Evolutionary conservation across 352 stramenopile genomes (phyloP).

Genomic region (Pythium folliculosum): DNA sequence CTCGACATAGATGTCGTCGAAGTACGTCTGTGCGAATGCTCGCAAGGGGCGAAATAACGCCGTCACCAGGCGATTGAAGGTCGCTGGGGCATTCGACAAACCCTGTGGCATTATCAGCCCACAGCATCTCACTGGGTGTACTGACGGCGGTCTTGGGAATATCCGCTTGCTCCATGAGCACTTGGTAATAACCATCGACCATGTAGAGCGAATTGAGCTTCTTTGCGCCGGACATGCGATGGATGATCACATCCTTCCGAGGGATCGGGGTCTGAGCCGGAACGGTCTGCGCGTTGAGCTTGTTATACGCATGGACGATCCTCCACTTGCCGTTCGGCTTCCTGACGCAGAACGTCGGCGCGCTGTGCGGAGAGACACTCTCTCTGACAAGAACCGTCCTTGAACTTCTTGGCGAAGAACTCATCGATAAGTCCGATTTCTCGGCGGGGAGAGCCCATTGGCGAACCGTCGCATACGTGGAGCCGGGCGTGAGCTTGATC

Average conservation of each 20-base stretch:
- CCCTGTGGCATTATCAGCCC: constrained; percentile 30
- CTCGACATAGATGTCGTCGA: constrained; percentile 32
- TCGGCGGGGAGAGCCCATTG: constrained; percentile 27
- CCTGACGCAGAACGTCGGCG: constrained; percentile 33
- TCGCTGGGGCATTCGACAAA: constrained; percentile 32
- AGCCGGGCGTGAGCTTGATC: constrained; percentile 22
- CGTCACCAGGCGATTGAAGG: constrained; percentile 39
- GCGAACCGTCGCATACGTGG: constrained; percentile 13
- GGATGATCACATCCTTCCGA: constrained; percentile 17
- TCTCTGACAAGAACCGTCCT: constrained; percentile 19
- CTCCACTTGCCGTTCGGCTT: constrained; percentile 27
- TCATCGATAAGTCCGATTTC: constrained; percentile 25
- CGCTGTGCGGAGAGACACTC: constrained; percentile 25
- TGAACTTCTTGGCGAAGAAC: constrained; percentile 28
- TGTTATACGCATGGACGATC: constrained; percentile 2
- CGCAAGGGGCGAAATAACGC: constrained; percentile 26
- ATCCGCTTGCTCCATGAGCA: constrained; percentile 10
- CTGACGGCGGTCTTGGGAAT: constrained; percentile 13
- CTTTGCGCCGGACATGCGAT: constrained; percentile 7
- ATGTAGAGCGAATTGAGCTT: constrained; percentile 9
- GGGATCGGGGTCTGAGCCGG: not conserved
- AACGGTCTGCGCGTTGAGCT: not conserved
- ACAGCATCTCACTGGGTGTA: constrained; percentile 30
- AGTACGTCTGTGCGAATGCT: constrained; percentile 31
- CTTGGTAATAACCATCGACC: constrained; percentile 16